Percentiles rank a stretch among this genome's conserved stretches.
Evolutionary conservation across 495 filamentous ascomycete genomes (phyloP).

Genomic region (Penicillium angulare): DNA sequence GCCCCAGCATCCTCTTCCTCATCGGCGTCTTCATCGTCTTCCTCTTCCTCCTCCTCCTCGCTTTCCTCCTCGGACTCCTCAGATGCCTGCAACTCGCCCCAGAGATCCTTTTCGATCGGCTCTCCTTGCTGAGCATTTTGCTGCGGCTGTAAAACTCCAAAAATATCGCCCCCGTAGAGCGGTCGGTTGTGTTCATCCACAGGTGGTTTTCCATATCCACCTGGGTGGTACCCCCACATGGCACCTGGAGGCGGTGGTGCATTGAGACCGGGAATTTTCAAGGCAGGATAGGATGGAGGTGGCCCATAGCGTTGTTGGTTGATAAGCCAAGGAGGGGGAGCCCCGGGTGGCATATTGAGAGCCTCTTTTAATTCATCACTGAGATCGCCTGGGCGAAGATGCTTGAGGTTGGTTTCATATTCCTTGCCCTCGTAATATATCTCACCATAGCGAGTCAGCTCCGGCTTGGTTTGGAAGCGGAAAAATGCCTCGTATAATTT

Average conservation of each 20-base stretch:
- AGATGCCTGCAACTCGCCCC: conserved; percentile 89
- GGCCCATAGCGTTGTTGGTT: conserved; percentile 93
- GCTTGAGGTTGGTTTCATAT: conserved; percentile 89
- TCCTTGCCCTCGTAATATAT: conserved; percentile 99
- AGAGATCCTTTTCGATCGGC: conserved; percentile 82
- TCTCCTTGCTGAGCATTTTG: conserved; percentile 64
- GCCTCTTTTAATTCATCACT: conserved; percentile 90
- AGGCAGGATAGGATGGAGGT: conserved; percentile 85
- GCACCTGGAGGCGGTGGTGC: conserved; percentile 94
- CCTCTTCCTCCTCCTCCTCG: conserved; percentile 65
- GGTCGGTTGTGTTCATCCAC: conserved; percentile 89
- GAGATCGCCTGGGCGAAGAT: conserved; percentile 85
- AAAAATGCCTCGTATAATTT: conserved; percentile 98
- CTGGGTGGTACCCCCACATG: conserved; percentile 91
- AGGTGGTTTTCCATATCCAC: conserved; percentile 94
- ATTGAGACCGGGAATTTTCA: conserved; percentile 93
- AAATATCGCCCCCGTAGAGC: conserved; percentile 90
- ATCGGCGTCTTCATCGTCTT: conserved; percentile 73
- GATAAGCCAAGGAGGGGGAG: conserved; percentile 94
- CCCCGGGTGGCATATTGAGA: conserved; percentile 89
- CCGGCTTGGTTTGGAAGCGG: conserved; percentile 92
- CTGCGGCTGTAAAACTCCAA: conserved; percentile 73
- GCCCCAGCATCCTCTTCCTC: conserved; percentile 61
- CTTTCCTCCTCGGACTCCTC: conserved; percentile 82
- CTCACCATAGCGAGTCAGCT: conserved; percentile 90